These are phyloP conservation scores for Westerdykella sp. DNA, from an alignment of 2,329 filamentous ascomycete species.

Conservation along the genomic window DNA sequence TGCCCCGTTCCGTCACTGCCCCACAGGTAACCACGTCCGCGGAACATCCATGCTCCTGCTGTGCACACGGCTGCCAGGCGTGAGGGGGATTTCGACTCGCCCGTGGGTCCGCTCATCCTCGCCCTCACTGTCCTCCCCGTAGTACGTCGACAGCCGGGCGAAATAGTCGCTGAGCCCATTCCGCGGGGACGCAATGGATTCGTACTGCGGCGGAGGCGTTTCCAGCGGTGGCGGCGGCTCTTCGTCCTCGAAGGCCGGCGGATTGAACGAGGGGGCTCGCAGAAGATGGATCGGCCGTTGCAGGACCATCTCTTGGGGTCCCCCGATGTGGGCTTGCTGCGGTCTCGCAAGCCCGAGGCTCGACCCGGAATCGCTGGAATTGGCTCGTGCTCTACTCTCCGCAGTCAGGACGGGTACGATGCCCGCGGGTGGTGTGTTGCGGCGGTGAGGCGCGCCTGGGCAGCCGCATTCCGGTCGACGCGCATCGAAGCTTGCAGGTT, in stretches of 20 bases:
- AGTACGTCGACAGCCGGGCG: constrained; percentile 61
- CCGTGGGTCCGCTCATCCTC: constrained; percentile 41
- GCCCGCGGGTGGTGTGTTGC: constrained; percentile 43
- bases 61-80: constrained; percentile 56
- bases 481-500: constrained; percentile 29
- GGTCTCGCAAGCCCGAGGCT: constrained; percentile 49
- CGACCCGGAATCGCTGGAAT: constrained; percentile 20
- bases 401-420: constrained; percentile 54
- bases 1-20: constrained; percentile 15
- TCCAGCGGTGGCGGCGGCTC: constrained; percentile 65
- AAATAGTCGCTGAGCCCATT: constrained; percentile 80
- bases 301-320: constrained; percentile 42
- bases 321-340: constrained; percentile 41
- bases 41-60: constrained; percentile 57
- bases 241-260: constrained; percentile 79
- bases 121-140: constrained; percentile 54
- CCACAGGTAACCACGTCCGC: constrained; percentile 49
- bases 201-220: constrained; percentile 82
- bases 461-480: constrained; percentile 54
- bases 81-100: constrained; percentile 54
- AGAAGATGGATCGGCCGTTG: constrained; percentile 77
- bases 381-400: constrained; percentile 37
- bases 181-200: constrained; percentile 67
- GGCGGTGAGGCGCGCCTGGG: constrained; percentile 55
- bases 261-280: constrained; percentile 78